Base-by-base conservation (phyloP, 306 rosid species). In the Vigna unguiculata region DNA sequence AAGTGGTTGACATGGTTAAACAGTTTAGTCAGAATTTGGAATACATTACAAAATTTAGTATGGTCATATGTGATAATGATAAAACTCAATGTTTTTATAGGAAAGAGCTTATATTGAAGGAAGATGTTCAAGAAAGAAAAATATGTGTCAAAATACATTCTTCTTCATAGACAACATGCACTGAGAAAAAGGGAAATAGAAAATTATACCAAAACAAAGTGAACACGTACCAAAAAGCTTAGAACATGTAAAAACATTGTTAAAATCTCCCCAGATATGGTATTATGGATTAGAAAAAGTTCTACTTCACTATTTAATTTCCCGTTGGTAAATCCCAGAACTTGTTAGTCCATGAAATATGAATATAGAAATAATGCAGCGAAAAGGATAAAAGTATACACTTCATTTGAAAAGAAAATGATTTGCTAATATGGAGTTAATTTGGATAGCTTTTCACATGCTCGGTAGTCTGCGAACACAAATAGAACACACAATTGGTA, bases 1-100 rank as follows among this genome's bases (percentile, higher is more conserved):
- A 67, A 25, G 61, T 71, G 54, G 75, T 54, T 71, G 38, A n/a
- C 63, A 64, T 64, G 62, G 57, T 63, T 63, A 54, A 63, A 36
- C 17, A 74, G 43, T 14, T 36, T 38, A 34, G 15, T 38, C 40
- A 69, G 66, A 69, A 68, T 59, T 60, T 59, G 43, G 55, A 68
- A 40, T 28, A 48, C 47, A 75, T 69, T 38, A 10, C 46, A 65
- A 55, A 55, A 68, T 57, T 41, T 69, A 46, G 79, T 43, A 49
- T 58, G 75, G 69, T 36, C 77, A 38, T 41, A 57, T 43, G 58
- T 13, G 69, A 76, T 52, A 8, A 25, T 40, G 71, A 67, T 74
- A 47, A 38, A 75, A 59, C 34, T 21, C 24, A 47, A 57, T 45
- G 21, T 46, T 6, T 30, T 14, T n/a, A n/a, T 14, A 4, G 0